phyloP scores from a whole-genome alignment of 2,329 filamentous ascomycete genomes.

The Spiromastix sp. region DNA sequence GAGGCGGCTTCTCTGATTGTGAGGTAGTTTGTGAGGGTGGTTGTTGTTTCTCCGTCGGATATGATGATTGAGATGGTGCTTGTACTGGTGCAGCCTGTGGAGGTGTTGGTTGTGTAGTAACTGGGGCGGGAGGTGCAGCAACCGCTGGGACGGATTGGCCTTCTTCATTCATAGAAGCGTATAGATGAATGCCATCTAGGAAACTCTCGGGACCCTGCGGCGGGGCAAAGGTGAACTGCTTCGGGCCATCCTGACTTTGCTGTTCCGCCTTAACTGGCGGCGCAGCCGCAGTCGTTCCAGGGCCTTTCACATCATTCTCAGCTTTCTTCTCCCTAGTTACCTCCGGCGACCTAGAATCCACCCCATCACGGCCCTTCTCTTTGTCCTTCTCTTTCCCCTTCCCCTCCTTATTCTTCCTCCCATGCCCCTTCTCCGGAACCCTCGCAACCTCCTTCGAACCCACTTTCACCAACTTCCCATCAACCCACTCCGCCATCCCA shows the following conservation, averaged over 20 bases:
- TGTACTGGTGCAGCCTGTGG: slow-evolving; percentile 5
- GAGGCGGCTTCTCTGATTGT: not conserved
- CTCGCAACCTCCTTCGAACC: slow-evolving; percentile 48
- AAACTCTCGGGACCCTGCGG: slow-evolving; percentile 8
- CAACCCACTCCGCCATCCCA: slow-evolving; percentile 72
- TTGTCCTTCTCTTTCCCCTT: not conserved
- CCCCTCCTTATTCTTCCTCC: slow-evolving; percentile 26
- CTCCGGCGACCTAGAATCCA: not conserved
- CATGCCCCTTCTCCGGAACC: slow-evolving; percentile 37
- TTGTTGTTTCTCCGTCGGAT: not conserved
- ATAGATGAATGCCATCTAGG: slow-evolving; percentile 17
- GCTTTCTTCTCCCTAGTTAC: too few species aligned
- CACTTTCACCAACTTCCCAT: slow-evolving; percentile 61
- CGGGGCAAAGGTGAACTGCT: slow-evolving; percentile 2
- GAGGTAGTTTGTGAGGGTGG: not conserved
- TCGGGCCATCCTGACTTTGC: not conserved
- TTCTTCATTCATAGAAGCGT: slow-evolving; percentile 15
- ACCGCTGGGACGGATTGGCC: slow-evolving; percentile 2
- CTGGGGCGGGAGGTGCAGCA: slow-evolving; percentile 2
- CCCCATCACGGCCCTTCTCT: not conserved
- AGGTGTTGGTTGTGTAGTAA: slow-evolving; percentile 1
- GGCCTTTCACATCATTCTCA: too few species aligned
- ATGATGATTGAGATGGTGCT: not conserved
- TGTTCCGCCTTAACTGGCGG: not conserved
- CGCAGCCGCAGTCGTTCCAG: not conserved